phyloP scores from a whole-genome alignment of 2,329 filamentous ascomycete species.

The Fusarium xylarioides region DNA sequence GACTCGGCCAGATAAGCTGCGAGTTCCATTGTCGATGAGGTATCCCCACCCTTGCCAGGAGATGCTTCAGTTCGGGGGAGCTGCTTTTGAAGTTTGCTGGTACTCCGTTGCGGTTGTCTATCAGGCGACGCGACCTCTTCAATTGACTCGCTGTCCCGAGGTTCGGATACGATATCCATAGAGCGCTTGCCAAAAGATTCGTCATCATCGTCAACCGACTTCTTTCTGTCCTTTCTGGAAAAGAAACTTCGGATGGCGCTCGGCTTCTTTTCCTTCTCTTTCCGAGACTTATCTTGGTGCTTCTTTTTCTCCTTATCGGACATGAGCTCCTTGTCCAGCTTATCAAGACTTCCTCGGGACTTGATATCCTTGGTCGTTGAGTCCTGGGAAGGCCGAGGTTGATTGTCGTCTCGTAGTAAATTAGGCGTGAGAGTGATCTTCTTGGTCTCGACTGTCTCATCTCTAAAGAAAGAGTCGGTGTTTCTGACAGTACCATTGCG shows the following conservation, averaged over 20 bases:
- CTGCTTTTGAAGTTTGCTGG: slow-evolving; percentile 77
- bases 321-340: slow-evolving; percentile 62
- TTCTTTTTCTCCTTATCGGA: slow-evolving; percentile 80
- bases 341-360: slow-evolving; percentile 77
- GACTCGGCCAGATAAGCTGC: slow-evolving; percentile 55
- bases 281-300: slow-evolving; percentile 74
- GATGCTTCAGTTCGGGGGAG: slow-evolving; percentile 61
- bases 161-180: slow-evolving; percentile 61
- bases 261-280: slow-evolving; percentile 74
- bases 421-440: slow-evolving; percentile 98
- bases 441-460: slow-evolving; percentile 92
- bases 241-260: slow-evolving; percentile 69
- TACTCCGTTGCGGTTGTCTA: slow-evolving; percentile 62
- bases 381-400: slow-evolving; percentile 61
- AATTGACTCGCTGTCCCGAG: slow-evolving; percentile 53
- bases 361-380: slow-evolving; percentile 60
- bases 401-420: slow-evolving; percentile 82
- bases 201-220: slow-evolving; percentile 65
- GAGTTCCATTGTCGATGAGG: slow-evolving; percentile 52
- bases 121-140: slow-evolving; percentile 60
- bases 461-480: slow-evolving; percentile 97
- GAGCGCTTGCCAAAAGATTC: slow-evolving; percentile 70
- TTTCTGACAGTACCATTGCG: slow-evolving; percentile 88
- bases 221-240: slow-evolving; percentile 70
- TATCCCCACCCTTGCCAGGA: slow-evolving; percentile 52